phyloP scores from a whole-genome alignment of 306 rosid species.

The Casuarina glauca region DNA sequence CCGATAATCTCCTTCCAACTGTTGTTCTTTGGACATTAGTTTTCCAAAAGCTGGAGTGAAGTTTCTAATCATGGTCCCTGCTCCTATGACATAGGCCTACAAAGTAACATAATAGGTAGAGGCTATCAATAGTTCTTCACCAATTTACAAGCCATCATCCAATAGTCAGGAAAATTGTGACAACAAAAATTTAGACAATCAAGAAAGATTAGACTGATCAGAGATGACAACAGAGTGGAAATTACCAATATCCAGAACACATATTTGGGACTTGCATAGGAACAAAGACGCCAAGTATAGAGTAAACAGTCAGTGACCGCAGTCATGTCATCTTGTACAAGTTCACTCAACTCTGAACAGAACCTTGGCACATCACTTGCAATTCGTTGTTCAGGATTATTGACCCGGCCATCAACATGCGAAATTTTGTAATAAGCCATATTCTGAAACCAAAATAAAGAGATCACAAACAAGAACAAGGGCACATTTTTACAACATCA shows the following conservation, averaged over 20 bases:
- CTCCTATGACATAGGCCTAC: constrained; percentile 91
- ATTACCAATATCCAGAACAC: constrained; percentile 96
- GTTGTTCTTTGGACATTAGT: constrained; percentile 90
- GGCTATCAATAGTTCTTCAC: constrained; percentile 21
- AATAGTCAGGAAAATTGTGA: constrained; percentile 9
- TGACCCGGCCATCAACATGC: constrained; percentile 93
- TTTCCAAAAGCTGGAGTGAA: constrained; percentile 96
- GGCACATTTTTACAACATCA: constrained; percentile 3
- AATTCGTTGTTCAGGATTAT: constrained; percentile 94
- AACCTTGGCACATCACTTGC: constrained; percentile 95
- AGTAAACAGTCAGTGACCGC: constrained; percentile 92
- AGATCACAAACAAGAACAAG: constrained; percentile 22
- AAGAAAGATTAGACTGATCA: constrained; percentile 4
- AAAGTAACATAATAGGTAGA: constrained; percentile 36
- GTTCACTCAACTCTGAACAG: constrained; percentile 97
- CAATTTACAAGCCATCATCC: constrained; percentile 28
- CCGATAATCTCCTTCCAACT: constrained; percentile 96
- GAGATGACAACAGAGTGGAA: constrained; percentile 20
- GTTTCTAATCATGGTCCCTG: constrained; percentile 78
- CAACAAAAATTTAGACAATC: neutral
- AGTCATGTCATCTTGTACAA: constrained; percentile 90
- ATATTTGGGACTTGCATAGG: constrained; percentile 99
- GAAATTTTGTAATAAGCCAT: constrained; percentile 96
- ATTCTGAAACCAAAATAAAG: constrained; percentile 63
- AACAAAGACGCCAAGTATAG: constrained; percentile 94